Percentiles rank a stretch among this genome's conserved stretches.
phyloP scores from a whole-genome alignment of 2,329 filamentous ascomycete genomes.

The Fusarium sp. region DNA sequence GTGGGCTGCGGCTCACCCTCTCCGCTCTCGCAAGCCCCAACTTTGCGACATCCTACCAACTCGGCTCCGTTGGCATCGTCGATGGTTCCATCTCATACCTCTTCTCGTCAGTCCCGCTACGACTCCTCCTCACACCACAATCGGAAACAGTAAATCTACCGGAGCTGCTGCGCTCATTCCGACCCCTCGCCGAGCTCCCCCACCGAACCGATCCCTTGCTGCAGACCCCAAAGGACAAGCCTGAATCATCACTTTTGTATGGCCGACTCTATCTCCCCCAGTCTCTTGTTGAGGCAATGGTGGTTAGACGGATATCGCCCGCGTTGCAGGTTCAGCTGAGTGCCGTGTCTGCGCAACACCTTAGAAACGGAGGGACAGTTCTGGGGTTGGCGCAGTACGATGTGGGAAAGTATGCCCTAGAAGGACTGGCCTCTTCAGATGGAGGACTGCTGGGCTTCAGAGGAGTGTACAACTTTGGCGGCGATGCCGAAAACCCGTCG shows the following conservation, averaged over 20 bases:
- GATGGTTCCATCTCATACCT: conserved; percentile 98
- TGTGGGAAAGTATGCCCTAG: conserved; percentile 85
- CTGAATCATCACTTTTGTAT: conserved; percentile 73
- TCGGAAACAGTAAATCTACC: conserved; percentile 83
- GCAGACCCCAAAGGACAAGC: conserved; percentile 46
- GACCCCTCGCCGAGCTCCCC: conserved; percentile 76
- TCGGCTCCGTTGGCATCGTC: conserved; percentile 89
- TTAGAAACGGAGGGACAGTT: conserved; percentile 82
- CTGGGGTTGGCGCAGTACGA: conserved; percentile 84
- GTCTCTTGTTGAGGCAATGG: conserved; percentile 87
- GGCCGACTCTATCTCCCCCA: conserved; percentile 85
- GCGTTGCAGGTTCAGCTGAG: conserved; percentile 84
- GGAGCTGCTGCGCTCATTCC: conserved; percentile 84
- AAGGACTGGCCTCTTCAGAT: conserved; percentile 93
- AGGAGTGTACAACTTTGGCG: conserved; percentile 94
- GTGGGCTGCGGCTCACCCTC: conserved; percentile 85
- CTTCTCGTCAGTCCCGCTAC: conserved; percentile 87
- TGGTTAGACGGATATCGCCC: conserved; percentile 82
- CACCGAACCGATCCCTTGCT: conserved; percentile 41
- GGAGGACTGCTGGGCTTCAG: conserved; percentile 88
- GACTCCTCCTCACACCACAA: conserved; percentile 71
- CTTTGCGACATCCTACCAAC: conserved; percentile 93
- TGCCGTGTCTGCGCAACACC: conserved; percentile 77
- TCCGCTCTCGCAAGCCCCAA: conserved; percentile 93
- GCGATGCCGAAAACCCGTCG: conserved; percentile 64